Evolutionary conservation across 2,329 filamentous ascomycete species (phyloP).

Genomic region (Botrytis medusae): DNA sequence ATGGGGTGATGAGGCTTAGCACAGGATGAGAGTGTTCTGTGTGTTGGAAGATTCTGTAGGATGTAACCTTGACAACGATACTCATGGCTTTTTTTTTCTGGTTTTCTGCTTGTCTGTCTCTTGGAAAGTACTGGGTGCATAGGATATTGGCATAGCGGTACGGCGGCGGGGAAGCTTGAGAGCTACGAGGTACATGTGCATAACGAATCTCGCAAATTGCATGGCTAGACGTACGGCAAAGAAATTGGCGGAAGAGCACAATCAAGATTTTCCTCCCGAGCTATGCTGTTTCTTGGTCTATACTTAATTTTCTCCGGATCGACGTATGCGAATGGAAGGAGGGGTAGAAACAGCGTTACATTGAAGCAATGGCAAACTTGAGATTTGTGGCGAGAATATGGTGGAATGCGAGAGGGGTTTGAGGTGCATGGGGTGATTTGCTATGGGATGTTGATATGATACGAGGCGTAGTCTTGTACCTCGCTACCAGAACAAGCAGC

Average conservation of each 20-base stretch:
- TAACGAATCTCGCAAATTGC: neutral
- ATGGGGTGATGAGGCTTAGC: neutral
- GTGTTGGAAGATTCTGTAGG: neutral
- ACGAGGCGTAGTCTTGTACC: neutral
- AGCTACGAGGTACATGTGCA: neutral
- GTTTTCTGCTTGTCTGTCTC: too few relatives aligned
- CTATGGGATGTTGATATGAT: neutral
- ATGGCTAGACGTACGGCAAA: neutral
- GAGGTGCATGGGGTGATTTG: neutral
- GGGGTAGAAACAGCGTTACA: neutral
- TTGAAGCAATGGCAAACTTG: neutral
- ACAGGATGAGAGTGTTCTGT: neutral
- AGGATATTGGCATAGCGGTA: neutral
- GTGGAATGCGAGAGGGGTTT: neutral
- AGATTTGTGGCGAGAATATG: neutral
- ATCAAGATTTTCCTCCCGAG: neutral
- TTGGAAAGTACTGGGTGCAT: neutral
- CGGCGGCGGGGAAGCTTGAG: neutral
- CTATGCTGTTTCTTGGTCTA: neutral
- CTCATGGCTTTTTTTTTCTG: neutral
- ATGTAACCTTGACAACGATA: neutral
- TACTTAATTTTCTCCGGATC: too few relatives aligned
- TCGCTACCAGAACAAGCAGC: neutral
- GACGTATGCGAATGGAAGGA: neutral
- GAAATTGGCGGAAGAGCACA: neutral